Conservation (phyloP, 192 early-diverging fungal species). For the Podila clonocystis region DNA sequence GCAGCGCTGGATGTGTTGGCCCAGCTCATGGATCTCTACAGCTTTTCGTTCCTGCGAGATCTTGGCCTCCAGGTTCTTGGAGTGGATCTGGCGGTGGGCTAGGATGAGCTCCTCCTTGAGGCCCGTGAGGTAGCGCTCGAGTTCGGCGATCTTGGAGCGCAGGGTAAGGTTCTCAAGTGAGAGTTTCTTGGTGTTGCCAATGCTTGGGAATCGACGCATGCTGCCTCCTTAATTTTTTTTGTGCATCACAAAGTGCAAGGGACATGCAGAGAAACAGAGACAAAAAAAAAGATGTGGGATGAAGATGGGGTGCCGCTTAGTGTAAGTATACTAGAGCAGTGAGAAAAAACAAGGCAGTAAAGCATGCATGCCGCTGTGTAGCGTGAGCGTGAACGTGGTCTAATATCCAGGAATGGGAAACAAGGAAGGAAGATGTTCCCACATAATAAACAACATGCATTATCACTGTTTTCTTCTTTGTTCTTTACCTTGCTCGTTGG, state of each 20-base stretch:
- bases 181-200: conserved; percentile 17
- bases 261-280: neutral
- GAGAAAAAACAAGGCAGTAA: too few species aligned
- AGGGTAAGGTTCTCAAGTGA: conserved; percentile 19
- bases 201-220: conserved; percentile 10
- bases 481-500: neutral
- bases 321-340: too few species aligned
- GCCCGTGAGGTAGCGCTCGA: conserved; percentile 37
- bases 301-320: neutral
- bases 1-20: conserved; percentile 32
- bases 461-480: neutral
- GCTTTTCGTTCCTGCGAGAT: conserved; percentile 14
- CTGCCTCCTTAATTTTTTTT: neutral
- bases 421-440: too few species aligned
- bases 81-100: conserved; percentile 19
- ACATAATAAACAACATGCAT: too few species aligned
- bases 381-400: too few species aligned
- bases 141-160: conserved; percentile 26
- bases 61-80: conserved; percentile 31
- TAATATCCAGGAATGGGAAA: too few species aligned
- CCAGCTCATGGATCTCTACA: conserved; percentile 31
- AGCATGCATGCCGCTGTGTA: too few species aligned
- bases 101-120: conserved; percentile 40
- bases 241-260: neutral
- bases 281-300: neutral